Evolutionary conservation across 352 stramenopile species (phyloP), one percentile per base, ranked within the genome.

Genomic region (Chrysophaeum taylorii): DNA sequence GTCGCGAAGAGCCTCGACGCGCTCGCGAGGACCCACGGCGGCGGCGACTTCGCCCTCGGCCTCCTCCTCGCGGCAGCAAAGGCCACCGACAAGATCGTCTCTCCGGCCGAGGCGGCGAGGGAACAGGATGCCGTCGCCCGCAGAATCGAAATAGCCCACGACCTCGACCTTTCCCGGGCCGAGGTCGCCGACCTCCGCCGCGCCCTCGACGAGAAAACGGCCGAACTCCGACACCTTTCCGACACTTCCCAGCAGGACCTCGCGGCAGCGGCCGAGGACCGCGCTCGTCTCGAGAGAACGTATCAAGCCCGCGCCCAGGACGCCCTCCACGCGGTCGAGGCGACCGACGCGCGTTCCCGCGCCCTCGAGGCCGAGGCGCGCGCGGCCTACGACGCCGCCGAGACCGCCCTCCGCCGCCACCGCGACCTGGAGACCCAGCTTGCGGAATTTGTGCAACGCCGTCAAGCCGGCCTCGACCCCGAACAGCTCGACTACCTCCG

Each of bases 401-500:
- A 14, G 4, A 1, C 41, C 33, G 57, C 57, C 33, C 27, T 12
- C 4, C 27, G 21, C 33, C 16, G 2, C 12, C 2, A 42, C 2
- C 12, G 4, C 57, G 31, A 16, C 12, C 5, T 7, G 35, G 12
- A 4, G 35, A 42, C 1, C 33, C 12, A 45, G 14, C 12, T 16
- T 9, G 1, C 9, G 2, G 1, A 2, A 16, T 14, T 2, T 31
- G 7, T 23, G 16, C 33, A 31, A 16, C 12, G 1, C 16, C 14
- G 2, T n/a, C 9, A 63, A 5, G 52, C 31, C 31, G 57, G 57
- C 33, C 36, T 66, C 12, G 57, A 66, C 35, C 33, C 14, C 14
- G 31, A 42, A 36, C 57, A 66, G 57, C 57, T 66, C 33, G 57
- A 66, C 33, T 66, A 66, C 57, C 35, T 66, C 12, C 57, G 57